Conservation (phyloP, 371 early-diverging fungal genomes). For the Dinochytrium kinnereticum region DNA sequence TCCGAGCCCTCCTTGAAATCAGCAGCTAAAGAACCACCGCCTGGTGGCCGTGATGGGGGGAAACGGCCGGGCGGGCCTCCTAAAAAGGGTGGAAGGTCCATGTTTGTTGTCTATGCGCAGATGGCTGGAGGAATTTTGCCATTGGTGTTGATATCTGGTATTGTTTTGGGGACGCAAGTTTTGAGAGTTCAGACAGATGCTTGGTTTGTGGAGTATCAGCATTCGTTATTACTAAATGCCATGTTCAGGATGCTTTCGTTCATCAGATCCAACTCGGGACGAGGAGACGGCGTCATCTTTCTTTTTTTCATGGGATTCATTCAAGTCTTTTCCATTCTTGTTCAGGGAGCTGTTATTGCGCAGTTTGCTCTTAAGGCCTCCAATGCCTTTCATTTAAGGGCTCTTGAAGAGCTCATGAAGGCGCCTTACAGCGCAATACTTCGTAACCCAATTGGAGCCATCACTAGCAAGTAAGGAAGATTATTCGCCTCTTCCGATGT, state of each 20-base stretch:
- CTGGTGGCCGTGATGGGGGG: background rate
- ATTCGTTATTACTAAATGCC: background rate
- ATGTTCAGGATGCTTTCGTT: background rate
- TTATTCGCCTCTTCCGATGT: background rate
- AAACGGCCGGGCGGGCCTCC: background rate
- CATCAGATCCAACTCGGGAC: background rate
- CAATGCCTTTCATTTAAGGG: background rate
- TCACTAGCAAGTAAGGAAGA: conserved; percentile 14
- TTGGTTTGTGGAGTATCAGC: conserved; percentile 7
- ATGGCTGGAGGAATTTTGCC: background rate
- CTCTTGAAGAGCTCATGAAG: conserved; percentile 6
- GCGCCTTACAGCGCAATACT: conserved; percentile 4
- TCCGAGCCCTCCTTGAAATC: background rate
- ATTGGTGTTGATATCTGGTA: background rate
- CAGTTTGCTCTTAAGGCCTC: background rate
- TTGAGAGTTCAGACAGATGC: conserved; percentile 11
- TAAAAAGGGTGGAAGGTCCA: background rate
- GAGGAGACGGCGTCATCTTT: background rate
- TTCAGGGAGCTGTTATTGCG: conserved; percentile 11
- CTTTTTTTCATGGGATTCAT: conserved; percentile 5
- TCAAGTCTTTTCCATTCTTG: conserved; percentile 20
- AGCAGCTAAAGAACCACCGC: conserved; percentile 2
- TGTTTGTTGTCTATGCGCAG: background rate
- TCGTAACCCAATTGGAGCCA: conserved; percentile 9
- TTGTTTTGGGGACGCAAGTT: conserved; percentile 12